Percentiles rank a stretch among this genome's conserved stretches.
Conservation (phyloP, 2,329 filamentous ascomycete species). For the Cercospora zeae-maydis region DNA sequence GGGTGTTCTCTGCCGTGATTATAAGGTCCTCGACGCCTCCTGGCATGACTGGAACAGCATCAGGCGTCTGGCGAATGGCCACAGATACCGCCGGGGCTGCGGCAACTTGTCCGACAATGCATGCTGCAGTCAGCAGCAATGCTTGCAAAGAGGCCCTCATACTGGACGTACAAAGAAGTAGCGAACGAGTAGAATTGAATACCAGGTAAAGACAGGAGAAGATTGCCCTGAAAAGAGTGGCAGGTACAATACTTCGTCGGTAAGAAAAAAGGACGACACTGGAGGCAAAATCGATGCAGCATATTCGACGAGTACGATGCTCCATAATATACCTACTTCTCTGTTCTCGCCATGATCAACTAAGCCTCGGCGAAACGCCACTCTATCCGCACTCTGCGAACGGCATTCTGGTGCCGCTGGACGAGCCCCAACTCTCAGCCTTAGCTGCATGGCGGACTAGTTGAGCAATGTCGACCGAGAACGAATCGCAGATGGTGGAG, state of each 20-base stretch:
- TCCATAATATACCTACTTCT: background rate
- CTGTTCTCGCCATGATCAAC: background rate
- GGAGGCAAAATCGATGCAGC: background rate
- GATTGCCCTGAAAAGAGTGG: conserved; percentile 10
- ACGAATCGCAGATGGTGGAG: conserved; percentile 2
- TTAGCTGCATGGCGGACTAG: background rate
- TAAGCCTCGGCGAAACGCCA: conserved; percentile 7
- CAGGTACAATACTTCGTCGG: conserved; percentile 8
- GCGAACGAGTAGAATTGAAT: background rate
- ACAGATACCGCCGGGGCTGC: conserved; percentile 10
- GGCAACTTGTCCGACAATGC: conserved; percentile 2
- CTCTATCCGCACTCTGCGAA: background rate
- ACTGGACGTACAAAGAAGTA: background rate
- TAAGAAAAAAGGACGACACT: background rate
- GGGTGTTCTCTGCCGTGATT: conserved; percentile 17
- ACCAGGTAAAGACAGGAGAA: conserved; percentile 2
- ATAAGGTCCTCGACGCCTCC: conserved; percentile 17
- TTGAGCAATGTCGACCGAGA: background rate
- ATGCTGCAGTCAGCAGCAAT: conserved; percentile 5
- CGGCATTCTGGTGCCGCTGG: background rate
- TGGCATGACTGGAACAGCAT: conserved; percentile 16
- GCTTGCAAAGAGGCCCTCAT: conserved; percentile 8
- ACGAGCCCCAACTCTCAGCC: background rate
- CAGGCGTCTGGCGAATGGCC: background rate
- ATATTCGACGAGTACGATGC: background rate